Evolutionary conservation across 768 basidiomycete genomes (phyloP).

Genomic region (Suillus bovinus): DNA sequence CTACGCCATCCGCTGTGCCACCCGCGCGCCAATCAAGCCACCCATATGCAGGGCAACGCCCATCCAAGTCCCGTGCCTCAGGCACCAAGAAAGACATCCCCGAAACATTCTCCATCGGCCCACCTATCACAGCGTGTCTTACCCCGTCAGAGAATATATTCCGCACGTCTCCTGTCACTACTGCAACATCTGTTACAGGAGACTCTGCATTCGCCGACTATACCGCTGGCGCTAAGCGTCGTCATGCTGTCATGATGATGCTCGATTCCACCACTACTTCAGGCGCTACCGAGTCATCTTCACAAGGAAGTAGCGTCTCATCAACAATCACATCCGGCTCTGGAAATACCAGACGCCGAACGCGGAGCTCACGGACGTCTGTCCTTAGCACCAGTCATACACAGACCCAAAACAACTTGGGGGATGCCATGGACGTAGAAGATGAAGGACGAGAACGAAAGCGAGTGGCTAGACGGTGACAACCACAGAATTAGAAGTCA

Average conservation of each 20-base stretch:
- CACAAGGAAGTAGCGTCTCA: constrained; percentile 34
- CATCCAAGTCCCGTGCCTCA: constrained; percentile 30
- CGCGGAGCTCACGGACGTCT: constrained; percentile 47
- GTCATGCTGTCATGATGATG: constrained; percentile 80
- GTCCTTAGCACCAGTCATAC: constrained; percentile 37
- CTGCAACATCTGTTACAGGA: constrained; percentile 31
- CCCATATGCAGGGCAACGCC: constrained; percentile 20
- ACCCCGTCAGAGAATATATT: constrained; percentile 30
- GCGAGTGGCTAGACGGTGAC: constrained; percentile 63
- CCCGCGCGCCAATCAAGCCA: constrained; percentile 18
- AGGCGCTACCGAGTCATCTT: constrained; percentile 36
- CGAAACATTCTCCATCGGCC: constrained; percentile 19
- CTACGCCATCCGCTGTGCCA: constrained; percentile 22
- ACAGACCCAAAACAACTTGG: constrained; percentile 38
- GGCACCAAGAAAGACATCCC: constrained; percentile 30
- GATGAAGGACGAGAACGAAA: constrained; percentile 78
- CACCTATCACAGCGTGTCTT: constrained; percentile 24
- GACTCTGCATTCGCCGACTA: constrained; percentile 32
- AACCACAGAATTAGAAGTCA: neutral
- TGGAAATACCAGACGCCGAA: constrained; percentile 50
- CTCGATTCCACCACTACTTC: constrained; percentile 53
- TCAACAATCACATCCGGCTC: constrained; percentile 23
- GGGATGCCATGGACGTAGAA: constrained; percentile 72
- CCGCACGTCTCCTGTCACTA: constrained; percentile 25
- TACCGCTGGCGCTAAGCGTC: constrained; percentile 65